Conservation (phyloP, 2,329 filamentous ascomycete species). For the Cladosporium halotolerans region DNA sequence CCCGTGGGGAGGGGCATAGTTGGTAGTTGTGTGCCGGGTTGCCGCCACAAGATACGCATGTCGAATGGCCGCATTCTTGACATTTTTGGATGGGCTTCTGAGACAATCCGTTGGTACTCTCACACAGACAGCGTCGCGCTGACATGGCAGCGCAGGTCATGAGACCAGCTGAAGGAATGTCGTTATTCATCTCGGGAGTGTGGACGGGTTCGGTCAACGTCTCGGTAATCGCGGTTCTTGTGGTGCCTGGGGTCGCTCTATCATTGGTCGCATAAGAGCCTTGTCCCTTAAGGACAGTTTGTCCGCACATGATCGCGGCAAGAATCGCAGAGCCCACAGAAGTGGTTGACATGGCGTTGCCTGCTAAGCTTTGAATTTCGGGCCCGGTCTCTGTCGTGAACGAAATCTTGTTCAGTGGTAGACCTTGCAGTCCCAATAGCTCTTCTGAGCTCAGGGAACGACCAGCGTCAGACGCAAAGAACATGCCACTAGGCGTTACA, state of each 20-base stretch:
- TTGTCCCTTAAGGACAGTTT: neutral
- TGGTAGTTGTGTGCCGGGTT: slow-evolving; percentile 49
- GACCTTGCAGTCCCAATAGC: slow-evolving; percentile 59
- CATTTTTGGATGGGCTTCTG: slow-evolving; percentile 42
- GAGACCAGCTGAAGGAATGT: slow-evolving; percentile 15
- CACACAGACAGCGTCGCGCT: slow-evolving; percentile 48
- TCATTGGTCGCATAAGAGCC: neutral
- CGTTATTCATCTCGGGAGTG: neutral
- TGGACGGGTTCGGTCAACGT: neutral
- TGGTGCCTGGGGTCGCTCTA: too few species aligned
- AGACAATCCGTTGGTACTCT: slow-evolving; percentile 40
- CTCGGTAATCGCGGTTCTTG: neutral
- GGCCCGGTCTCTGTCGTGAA: slow-evolving; percentile 54
- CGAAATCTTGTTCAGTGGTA: slow-evolving; percentile 57
- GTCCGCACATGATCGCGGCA: slow-evolving; percentile 48
- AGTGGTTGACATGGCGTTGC: slow-evolving; percentile 73
- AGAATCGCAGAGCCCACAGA: slow-evolving; percentile 61
- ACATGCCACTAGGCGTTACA: slow-evolving; percentile 59
- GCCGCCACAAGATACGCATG: slow-evolving; percentile 48
- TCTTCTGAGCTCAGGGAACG: slow-evolving; percentile 58
- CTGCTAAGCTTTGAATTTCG: slow-evolving; percentile 63
- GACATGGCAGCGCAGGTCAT: neutral
- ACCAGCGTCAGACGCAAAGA: slow-evolving; percentile 55
- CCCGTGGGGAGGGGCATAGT: neutral
- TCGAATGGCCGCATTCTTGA: slow-evolving; percentile 47